Evolutionary conservation across 2,329 filamentous ascomycete genomes (phyloP).

Genomic region (Samsoniella hepiali): DNA sequence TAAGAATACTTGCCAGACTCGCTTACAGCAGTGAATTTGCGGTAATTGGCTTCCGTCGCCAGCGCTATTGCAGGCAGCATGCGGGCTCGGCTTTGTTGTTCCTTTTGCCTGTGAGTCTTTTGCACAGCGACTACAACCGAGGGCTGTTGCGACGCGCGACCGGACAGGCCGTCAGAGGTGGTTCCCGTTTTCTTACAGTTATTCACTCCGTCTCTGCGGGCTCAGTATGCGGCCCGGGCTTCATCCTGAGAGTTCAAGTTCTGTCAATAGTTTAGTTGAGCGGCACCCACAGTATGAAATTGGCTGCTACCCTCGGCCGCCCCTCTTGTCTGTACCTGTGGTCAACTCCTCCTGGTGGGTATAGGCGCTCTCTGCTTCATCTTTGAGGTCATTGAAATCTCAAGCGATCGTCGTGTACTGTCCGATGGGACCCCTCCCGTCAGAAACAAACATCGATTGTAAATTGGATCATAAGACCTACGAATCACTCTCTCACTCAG

Average conservation of each 20-base stretch:
- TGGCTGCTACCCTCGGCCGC: not conserved
- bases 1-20: not conserved
- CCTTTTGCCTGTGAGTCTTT: not conserved
- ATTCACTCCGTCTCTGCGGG: not conserved
- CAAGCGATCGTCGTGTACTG: not conserved
- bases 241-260: not conserved
- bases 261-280: not conserved
- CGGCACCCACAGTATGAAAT: not conserved
- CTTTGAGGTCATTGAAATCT: too few relatives aligned
- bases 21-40: not conserved
- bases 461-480: not conserved
- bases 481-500: not conserved
- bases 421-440: not conserved
- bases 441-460: not conserved
- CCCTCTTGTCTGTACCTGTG: not conserved
- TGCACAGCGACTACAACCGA: not conserved
- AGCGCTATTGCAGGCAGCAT: not conserved
- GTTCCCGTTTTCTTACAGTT: not conserved
- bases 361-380: too few relatives aligned
- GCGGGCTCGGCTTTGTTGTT: not conserved
- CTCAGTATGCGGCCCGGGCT: not conserved
- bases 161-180: not conserved
- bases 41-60: not conserved
- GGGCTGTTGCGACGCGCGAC: not conserved
- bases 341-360: not conserved